phyloP scores from a whole-genome alignment of 106 monocot species.

The Dioscorea dumetorum region DNA sequence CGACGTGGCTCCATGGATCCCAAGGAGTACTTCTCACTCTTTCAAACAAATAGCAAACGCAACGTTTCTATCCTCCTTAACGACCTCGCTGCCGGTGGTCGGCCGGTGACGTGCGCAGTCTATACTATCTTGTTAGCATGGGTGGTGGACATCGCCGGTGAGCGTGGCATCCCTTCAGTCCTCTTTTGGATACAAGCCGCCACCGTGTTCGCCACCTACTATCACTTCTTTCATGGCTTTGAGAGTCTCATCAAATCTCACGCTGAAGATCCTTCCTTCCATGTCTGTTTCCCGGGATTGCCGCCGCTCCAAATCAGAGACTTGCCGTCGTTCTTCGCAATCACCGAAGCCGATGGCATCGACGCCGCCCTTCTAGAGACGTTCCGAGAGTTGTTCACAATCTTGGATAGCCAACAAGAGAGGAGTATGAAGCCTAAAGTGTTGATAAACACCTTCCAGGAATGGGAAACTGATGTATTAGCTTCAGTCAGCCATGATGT shows the following conservation, averaged over 20 bases:
- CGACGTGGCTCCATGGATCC: not conserved
- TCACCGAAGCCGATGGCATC: not conserved
- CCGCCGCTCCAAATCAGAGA: constrained; percentile 21
- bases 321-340: constrained; percentile 27
- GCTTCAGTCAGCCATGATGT: not conserved
- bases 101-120: constrained; percentile 36
- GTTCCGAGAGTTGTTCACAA: constrained; percentile 5
- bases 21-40: not conserved
- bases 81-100: constrained; percentile 7
- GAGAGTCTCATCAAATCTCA: constrained; percentile 4
- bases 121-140: constrained; percentile 36
- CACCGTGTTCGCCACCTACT: constrained; percentile 44
- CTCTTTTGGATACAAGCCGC: constrained; percentile 71
- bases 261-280: not conserved
- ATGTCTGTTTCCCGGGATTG: constrained; percentile 18
- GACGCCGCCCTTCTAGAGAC: not conserved
- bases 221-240: constrained; percentile 52
- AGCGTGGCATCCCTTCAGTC: constrained; percentile 20
- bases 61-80: constrained; percentile 19
- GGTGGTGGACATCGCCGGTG: constrained; percentile 30
- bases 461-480: constrained; percentile 17
- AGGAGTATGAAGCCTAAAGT: constrained; percentile 7
- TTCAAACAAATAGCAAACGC: constrained; percentile 5
- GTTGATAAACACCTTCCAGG: constrained; percentile 36
- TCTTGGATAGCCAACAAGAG: not conserved